phyloP scores from a whole-genome alignment of 768 basidiomycete species.

The Lactifluus pinguis region DNA sequence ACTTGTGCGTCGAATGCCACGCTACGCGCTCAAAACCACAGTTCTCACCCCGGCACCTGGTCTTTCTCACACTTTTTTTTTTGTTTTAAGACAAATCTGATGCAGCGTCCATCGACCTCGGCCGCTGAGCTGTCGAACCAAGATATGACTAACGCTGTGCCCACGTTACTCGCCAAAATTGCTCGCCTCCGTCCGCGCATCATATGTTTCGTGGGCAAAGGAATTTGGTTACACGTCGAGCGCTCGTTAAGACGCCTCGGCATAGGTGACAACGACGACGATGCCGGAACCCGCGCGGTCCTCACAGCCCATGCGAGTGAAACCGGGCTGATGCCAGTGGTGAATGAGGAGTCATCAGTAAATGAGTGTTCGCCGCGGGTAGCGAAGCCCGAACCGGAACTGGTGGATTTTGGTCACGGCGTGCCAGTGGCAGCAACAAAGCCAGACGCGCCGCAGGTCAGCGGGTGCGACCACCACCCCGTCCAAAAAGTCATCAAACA shows the following conservation, averaged over 20 bases:
- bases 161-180: slow-evolving; percentile 52
- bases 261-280: not conserved
- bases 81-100: slow-evolving; percentile 59
- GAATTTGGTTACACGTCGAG: slow-evolving; percentile 43
- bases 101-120: slow-evolving; percentile 58
- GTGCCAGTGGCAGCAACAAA: not conserved
- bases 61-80: not conserved
- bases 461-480: too few relatives aligned
- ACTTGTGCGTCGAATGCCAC: slow-evolving; percentile 40
- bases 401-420: not conserved
- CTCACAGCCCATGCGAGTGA: not conserved
- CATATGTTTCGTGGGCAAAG: slow-evolving; percentile 72
- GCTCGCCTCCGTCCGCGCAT: slow-evolving; percentile 46
- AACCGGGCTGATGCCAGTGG: not conserved
- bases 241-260: slow-evolving; percentile 22
- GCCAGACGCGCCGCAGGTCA: not conserved
- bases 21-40: too few relatives aligned
- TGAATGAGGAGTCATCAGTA: not conserved
- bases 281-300: not conserved
- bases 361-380: not conserved
- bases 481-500: not conserved
- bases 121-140: slow-evolving; percentile 43
- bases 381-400: not conserved
- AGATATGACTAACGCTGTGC: slow-evolving; percentile 49
- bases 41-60: too few relatives aligned